These are phyloP conservation scores for Saccharomyces hybrid DNA, from an alignment of 1,139 yeast species.

Conservation along the genomic window DNA sequence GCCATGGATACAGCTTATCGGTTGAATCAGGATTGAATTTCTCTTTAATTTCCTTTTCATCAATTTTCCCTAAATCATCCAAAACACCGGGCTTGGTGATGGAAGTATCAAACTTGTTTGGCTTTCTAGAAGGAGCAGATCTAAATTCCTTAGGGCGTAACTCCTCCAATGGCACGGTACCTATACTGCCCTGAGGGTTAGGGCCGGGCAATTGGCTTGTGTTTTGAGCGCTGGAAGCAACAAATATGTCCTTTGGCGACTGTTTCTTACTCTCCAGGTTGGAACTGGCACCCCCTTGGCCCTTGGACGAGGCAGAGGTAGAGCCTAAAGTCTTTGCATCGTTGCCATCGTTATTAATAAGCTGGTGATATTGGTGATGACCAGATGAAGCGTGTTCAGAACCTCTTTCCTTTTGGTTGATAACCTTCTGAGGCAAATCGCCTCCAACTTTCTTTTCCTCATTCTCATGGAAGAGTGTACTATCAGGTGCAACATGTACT, in stretches of 20 bases:
- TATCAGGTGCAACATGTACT: neutral
- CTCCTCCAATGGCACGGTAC: slow-evolving; percentile 26
- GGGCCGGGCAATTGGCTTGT: slow-evolving; percentile 21
- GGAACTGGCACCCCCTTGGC: neutral
- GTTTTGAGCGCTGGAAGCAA: slow-evolving; percentile 21
- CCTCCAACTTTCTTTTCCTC: slow-evolving; percentile 8
- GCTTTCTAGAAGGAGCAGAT: slow-evolving; percentile 20
- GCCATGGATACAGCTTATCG: slow-evolving; percentile 36
- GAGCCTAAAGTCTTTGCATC: neutral
- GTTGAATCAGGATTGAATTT: slow-evolving; percentile 10
- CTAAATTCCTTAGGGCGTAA: slow-evolving; percentile 21
- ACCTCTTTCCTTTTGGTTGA: slow-evolving; percentile 8
- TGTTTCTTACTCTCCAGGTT: neutral
- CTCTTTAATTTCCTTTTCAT: slow-evolving; percentile 11
- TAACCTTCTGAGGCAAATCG: slow-evolving; percentile 7
- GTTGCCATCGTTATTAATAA: neutral
- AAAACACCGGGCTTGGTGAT: slow-evolving; percentile 21
- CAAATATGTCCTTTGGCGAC: slow-evolving; percentile 14
- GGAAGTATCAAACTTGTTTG: slow-evolving; percentile 26
- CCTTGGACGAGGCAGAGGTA: neutral
- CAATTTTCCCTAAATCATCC: slow-evolving; percentile 9
- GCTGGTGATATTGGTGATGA: slow-evolving; percentile 1
- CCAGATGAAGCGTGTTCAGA: slow-evolving; percentile 6
- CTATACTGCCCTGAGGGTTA: slow-evolving; percentile 23
- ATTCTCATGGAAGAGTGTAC: slow-evolving; percentile 3